These are phyloP conservation scores for Taphrina flavorubra DNA, from an alignment of 1,139 yeast genomes.

Conservation along the genomic window DNA sequence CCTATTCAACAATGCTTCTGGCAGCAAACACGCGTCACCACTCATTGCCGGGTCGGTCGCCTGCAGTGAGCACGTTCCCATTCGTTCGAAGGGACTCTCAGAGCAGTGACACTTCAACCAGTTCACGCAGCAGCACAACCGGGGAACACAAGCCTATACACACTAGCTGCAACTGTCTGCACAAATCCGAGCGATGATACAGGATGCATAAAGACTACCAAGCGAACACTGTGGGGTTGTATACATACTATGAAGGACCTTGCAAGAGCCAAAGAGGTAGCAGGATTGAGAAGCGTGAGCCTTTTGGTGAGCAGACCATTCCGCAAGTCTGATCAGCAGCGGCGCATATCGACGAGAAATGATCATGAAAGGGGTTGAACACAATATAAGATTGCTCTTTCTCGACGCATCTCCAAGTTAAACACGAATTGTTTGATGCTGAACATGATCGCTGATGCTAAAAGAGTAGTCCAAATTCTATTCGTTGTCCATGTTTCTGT, in stretches of 20 bases:
- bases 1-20: constrained; percentile 27
- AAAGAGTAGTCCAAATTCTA: neutral
- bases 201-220: neutral
- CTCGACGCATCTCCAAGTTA: no score
- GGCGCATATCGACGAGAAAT: no score
- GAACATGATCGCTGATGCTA: constrained; percentile 12
- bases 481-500: no score
- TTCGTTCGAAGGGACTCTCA: constrained; percentile 8
- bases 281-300: neutral
- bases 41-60: neutral
- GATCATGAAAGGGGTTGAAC: no score
- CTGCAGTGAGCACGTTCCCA: neutral
- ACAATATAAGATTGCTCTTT: no score
- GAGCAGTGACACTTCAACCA: constrained; percentile 9
- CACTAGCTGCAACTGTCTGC: neutral
- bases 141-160: neutral
- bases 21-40: constrained; percentile 32
- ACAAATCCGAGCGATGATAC: neutral
- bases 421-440: neutral
- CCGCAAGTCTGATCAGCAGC: no score
- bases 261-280: neutral
- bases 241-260: no score
- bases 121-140: constrained; percentile 1
- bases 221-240: neutral
- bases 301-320: no score